A percentile compares a stretch with the other conserved stretches of the same genome.
Evolutionary conservation across 805 yeast genomes (phyloP).

Genomic region (Teunomyces stri): DNA sequence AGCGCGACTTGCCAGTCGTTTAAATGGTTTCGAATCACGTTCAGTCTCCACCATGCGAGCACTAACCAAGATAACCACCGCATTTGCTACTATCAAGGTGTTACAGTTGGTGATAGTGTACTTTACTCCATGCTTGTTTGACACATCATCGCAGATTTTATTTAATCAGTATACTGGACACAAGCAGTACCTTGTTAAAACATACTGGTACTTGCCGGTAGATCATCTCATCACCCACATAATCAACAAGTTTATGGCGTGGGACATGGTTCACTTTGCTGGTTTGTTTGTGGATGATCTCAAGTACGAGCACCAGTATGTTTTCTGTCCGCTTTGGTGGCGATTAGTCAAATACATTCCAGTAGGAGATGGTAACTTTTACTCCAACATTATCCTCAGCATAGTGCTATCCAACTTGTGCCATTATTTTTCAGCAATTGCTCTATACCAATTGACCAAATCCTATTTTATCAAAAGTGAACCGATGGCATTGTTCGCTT

Average conservation of each 20-base stretch:
- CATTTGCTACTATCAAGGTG: conserved; percentile 32
- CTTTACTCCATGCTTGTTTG: conserved; percentile 46
- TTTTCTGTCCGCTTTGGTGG: conserved; percentile 81
- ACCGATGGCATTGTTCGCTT: conserved; percentile 24
- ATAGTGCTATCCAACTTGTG: conserved; percentile 49
- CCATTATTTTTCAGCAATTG: conserved; percentile 49
- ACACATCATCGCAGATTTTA: conserved; percentile 44
- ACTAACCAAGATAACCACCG: conserved; percentile 4
- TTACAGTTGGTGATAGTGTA: conserved; percentile 38
- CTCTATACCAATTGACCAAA: conserved; percentile 50
- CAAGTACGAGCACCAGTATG: conserved; percentile 86
- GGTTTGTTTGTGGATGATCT: conserved; percentile 50
- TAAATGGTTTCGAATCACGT: not conserved
- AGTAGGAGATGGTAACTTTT: conserved; percentile 30
- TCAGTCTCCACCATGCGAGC: not conserved
- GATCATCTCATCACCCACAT: conserved; percentile 15
- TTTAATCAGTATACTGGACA: conserved; percentile 15
- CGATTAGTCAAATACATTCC: conserved; percentile 35
- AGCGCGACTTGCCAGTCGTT: not conserved
- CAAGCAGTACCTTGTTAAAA: not conserved
- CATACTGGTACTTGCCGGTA: conserved; percentile 1
- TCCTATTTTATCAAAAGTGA: conserved; percentile 12
- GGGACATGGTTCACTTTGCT: conserved; percentile 85
- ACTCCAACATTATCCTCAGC: conserved; percentile 46
- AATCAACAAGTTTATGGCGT: conserved; percentile 56